A percentile compares a stretch with the other conserved stretches of the same genome.
Conservation (phyloP, 2,329 filamentous ascomycete species). For the Cladosporium austrohemisphaericum region DNA sequence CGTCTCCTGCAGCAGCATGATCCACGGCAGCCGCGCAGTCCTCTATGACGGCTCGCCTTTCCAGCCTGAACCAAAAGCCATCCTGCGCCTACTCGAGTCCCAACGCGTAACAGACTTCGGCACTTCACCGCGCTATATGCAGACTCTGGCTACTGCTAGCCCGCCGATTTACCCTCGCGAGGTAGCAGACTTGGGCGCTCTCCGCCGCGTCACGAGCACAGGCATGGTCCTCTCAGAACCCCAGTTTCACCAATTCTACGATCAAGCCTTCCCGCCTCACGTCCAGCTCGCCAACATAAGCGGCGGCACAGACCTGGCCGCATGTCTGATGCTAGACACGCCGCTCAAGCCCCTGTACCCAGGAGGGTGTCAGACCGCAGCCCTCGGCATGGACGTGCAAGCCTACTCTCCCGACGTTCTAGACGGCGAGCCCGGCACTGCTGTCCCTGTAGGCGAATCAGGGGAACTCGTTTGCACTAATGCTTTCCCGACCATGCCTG, state of each 20-base stretch:
- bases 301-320: conserved; percentile 74
- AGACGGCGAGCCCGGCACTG: conserved; percentile 43
- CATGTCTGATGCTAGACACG: conserved; percentile 61
- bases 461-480: conserved; percentile 69
- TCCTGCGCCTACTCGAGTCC: conserved; percentile 60
- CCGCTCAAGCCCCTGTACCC: conserved; percentile 63
- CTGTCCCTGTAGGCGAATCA: conserved; percentile 60
- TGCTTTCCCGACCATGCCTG: conserved; percentile 72
- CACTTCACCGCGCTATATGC: conserved; percentile 71
- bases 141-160: conserved; percentile 63
- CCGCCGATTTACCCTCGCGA: conserved; percentile 56
- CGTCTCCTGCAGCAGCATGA: conserved; percentile 54
- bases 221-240: conserved; percentile 78
- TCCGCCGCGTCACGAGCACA: conserved; percentile 65
- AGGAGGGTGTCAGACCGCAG: conserved; percentile 54
- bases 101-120: conserved; percentile 70
- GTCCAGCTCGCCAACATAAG: conserved; percentile 71
- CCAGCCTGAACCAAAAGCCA: conserved; percentile 60
- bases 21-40: conserved; percentile 59
- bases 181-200: conserved; percentile 57
- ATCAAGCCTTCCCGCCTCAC: conserved; percentile 62
- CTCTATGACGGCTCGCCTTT: conserved; percentile 86
- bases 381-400: conserved; percentile 52
- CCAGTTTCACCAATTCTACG: conserved; percentile 77
- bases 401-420: conserved; percentile 57